Conservation (phyloP, 2,329 filamentous ascomycete species). For the Ceratocystis alfenasii region DNA sequence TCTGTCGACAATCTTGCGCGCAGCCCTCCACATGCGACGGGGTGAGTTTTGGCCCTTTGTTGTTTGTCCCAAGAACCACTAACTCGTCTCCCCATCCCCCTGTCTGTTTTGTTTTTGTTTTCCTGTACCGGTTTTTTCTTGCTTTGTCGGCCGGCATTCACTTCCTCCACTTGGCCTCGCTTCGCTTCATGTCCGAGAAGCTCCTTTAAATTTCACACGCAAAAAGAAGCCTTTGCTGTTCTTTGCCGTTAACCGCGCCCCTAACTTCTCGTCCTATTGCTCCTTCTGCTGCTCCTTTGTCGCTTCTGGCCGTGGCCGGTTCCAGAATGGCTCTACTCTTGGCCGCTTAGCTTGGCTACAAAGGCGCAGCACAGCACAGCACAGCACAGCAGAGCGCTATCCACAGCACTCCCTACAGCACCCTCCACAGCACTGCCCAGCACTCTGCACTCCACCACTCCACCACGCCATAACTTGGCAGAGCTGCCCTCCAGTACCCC, state of each 20-base stretch:
- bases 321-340: conserved; percentile 1
- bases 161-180: not conserved
- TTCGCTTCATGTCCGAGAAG: not conserved
- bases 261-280: not conserved
- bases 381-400: not conserved
- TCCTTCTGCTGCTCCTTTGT: not conserved
- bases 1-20: conserved; percentile 61
- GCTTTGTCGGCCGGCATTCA: not conserved
- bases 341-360: not conserved
- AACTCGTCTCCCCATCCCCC: not conserved
- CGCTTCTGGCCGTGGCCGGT: conserved; percentile 18
- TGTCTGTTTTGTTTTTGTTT: conserved; percentile 21
- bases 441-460: too few relatives aligned
- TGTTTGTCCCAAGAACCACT: conserved; percentile 3
- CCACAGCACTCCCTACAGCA: too few relatives aligned
- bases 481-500: not conserved
- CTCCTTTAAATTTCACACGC: not conserved
- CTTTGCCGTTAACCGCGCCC: not conserved
- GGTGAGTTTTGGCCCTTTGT: conserved; percentile 41
- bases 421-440: too few relatives aligned
- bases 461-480: not conserved
- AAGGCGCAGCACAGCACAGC: not conserved
- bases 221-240: not conserved
- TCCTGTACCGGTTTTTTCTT: not conserved
- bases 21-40: conserved; percentile 54